Evolutionary conservation across 2,329 filamentous ascomycete genomes (phyloP).

Genomic region (Colletotrichum spaethianum): DNA sequence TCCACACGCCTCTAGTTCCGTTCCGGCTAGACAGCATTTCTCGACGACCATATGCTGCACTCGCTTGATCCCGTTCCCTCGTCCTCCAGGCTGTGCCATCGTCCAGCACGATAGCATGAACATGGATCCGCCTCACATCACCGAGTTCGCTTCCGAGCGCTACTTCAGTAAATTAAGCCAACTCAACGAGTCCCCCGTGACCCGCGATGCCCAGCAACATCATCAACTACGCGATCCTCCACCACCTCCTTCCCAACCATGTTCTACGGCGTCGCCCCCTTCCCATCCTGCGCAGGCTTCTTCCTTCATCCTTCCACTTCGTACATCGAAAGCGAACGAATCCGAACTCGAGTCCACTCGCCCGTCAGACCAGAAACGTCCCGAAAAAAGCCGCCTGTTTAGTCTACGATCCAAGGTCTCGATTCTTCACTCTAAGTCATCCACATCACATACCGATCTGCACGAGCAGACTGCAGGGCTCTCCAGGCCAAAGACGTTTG

Average conservation of each 20-base stretch:
- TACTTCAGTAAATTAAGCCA: constrained; percentile 75
- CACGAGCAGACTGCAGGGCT: constrained; percentile 5
- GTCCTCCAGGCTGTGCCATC: constrained; percentile 43
- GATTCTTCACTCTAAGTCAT: constrained; percentile 47
- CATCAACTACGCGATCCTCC: constrained; percentile 25
- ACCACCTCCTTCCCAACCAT: constrained; percentile 43
- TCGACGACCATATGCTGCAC: constrained; percentile 33
- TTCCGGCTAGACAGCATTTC: constrained; percentile 25
- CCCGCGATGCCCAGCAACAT: constrained; percentile 18
- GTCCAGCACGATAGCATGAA: constrained; percentile 45
- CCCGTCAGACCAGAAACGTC: constrained; percentile 52
- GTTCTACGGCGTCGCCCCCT: constrained; percentile 42
- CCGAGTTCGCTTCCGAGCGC: constrained; percentile 76
- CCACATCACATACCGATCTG: not conserved
- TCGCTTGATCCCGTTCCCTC: constrained; percentile 28
- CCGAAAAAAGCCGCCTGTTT: constrained; percentile 57
- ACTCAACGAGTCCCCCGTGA: constrained; percentile 54
- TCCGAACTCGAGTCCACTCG: constrained; percentile 46
- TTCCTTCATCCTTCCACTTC: constrained; percentile 66
- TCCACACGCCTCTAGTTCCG: constrained; percentile 14
- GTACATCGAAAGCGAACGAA: constrained; percentile 55
- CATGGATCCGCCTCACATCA: constrained; percentile 75
- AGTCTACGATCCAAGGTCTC: constrained; percentile 57
- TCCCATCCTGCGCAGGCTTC: constrained; percentile 46
- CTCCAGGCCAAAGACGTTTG: constrained; percentile 30